Conservation (phyloP, 768 basidiomycete species). For the Peribolospora kevripleyi region DNA sequence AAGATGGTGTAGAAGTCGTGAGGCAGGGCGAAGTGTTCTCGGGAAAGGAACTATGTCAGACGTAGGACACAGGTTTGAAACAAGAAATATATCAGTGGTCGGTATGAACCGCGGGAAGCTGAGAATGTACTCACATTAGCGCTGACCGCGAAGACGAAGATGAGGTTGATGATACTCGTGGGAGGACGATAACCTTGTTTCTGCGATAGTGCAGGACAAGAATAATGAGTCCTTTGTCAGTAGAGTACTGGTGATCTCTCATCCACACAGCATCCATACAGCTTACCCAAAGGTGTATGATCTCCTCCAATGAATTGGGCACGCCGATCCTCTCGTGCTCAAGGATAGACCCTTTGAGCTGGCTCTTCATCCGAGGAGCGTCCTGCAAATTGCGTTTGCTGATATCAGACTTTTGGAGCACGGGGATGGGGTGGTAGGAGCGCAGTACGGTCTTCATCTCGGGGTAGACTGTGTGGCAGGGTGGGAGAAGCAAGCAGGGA, state of each 20-base stretch:
- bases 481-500: constrained; percentile 21
- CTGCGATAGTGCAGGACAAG: constrained; percentile 21
- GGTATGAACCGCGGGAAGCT: neutral
- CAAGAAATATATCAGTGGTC: neutral
- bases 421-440: constrained; percentile 54
- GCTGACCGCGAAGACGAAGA: constrained; percentile 47
- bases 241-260: neutral
- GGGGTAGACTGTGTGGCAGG: constrained; percentile 34
- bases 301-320: constrained; percentile 34
- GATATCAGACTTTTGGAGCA: constrained; percentile 33
- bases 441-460: constrained; percentile 55
- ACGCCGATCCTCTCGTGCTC: constrained; percentile 29
- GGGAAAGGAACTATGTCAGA: constrained; percentile 24
- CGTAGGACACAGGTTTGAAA: constrained; percentile 9
- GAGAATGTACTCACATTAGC: constrained; percentile 31
- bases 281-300: constrained; percentile 13
- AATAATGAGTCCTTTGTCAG: constrained; percentile 6
- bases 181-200: constrained; percentile 36
- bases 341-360: constrained; percentile 38
- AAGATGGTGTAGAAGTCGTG: constrained; percentile 60
- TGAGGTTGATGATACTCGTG: constrained; percentile 44
- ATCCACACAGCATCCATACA: neutral
- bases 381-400: constrained; percentile 43
- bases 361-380: constrained; percentile 51
- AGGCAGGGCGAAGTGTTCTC: constrained; percentile 34